Percentiles rank a stretch among this genome's conserved stretches.
Evolutionary conservation across 1,284 basidiomycete genomes (phyloP).

Genomic region (Hymenochaete sp.): DNA sequence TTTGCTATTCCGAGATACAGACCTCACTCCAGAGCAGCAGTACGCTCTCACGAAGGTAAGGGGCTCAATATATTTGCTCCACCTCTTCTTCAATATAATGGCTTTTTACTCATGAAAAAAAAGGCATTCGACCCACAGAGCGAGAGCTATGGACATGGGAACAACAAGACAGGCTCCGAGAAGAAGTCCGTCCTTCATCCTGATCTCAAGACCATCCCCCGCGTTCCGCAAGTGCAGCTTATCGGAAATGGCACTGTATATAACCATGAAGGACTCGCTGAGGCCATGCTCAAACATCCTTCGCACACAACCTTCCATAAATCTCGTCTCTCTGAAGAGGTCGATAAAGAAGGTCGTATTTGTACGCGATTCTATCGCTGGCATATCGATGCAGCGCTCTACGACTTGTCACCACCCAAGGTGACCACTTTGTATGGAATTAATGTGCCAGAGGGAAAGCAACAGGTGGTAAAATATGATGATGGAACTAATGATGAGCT

Average conservation of each 20-base stretch:
- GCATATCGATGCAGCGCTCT: slow-evolving; percentile 93
- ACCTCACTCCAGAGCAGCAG: slow-evolving; percentile 73
- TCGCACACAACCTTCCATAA: slow-evolving; percentile 88
- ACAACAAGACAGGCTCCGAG: slow-evolving; percentile 68
- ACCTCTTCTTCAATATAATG: slow-evolving; percentile 1
- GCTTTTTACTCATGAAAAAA: not conserved
- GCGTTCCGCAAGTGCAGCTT: slow-evolving; percentile 78
- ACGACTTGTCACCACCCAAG: slow-evolving; percentile 78
- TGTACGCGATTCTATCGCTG: slow-evolving; percentile 89
- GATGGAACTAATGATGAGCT: slow-evolving; percentile 84
- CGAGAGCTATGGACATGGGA: slow-evolving; percentile 74
- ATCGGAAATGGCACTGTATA: slow-evolving; percentile 74
- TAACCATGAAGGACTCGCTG: slow-evolving; percentile 68
- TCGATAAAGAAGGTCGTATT: slow-evolving; percentile 62
- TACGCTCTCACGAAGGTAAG: slow-evolving; percentile 73
- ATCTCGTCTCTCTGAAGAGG: slow-evolving; percentile 65
- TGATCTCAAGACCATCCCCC: slow-evolving; percentile 80
- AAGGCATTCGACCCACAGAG: slow-evolving; percentile 70
- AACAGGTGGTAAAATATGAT: slow-evolving; percentile 74
- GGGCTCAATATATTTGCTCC: slow-evolving; percentile 2
- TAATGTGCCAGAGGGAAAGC: slow-evolving; percentile 58
- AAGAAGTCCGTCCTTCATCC: slow-evolving; percentile 75
- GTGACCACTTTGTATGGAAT: slow-evolving; percentile 87
- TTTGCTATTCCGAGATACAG: slow-evolving; percentile 64
- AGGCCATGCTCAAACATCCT: slow-evolving; percentile 67